Conservation (phyloP, 305 asterid genomes). For the Fraxinus baroniana region DNA sequence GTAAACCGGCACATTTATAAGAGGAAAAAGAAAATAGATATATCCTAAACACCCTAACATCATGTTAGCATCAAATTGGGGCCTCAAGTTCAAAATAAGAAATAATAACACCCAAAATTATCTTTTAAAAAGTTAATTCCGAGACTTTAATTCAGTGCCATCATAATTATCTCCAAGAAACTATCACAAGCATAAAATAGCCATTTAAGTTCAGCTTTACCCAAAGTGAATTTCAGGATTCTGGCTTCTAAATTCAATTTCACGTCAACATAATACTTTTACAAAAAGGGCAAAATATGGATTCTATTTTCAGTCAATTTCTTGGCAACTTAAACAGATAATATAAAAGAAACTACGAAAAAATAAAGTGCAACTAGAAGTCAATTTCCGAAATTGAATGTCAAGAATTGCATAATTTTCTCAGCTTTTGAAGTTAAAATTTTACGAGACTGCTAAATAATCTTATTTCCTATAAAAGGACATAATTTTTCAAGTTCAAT, state of each 20-base stretch:
- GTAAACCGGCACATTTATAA: background rate
- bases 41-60: background rate
- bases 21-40: background rate
- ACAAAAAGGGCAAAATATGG: background rate
- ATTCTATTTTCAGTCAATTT: conserved; percentile 11
- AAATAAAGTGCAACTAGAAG: background rate
- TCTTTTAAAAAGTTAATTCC: background rate
- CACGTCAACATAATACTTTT: background rate
- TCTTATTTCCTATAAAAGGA: background rate
- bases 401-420: background rate
- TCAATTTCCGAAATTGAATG: background rate
- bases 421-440: background rate
- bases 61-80: background rate
- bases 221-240: background rate
- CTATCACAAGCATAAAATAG: background rate
- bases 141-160: background rate
- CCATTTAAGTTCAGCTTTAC: background rate
- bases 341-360: background rate
- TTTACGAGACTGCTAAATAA: background rate
- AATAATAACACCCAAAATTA: background rate
- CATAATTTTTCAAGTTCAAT: background rate
- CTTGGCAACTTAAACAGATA: background rate
- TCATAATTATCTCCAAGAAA: background rate
- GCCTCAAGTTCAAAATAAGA: background rate
- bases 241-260: background rate